Conservation (phyloP, 495 filamentous ascomycete species). For the Lepidopterella palustris region DNA sequence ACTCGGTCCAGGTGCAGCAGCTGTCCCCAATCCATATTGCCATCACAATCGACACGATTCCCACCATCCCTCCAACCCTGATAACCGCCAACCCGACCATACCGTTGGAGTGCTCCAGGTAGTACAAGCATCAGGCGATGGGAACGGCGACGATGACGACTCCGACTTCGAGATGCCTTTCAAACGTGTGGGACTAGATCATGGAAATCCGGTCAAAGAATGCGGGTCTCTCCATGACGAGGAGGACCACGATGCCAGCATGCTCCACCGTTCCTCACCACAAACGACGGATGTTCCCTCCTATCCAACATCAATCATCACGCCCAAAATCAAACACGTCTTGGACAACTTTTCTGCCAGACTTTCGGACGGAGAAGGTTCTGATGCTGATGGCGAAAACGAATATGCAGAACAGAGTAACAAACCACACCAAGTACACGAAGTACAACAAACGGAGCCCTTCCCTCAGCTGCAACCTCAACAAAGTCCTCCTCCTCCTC, state of each 20-base stretch:
- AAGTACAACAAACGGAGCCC: no score
- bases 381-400: background rate
- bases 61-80: background rate
- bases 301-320: background rate
- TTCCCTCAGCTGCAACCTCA: no score
- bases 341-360: background rate
- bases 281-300: background rate
- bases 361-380: background rate
- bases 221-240: background rate
- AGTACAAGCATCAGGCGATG: background rate
- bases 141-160: background rate
- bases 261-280: background rate
- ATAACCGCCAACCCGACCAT: background rate
- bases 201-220: background rate
- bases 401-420: no score
- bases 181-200: background rate
- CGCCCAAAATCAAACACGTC: background rate
- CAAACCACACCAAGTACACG: background rate
- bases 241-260: background rate
- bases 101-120: background rate
- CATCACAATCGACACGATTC: slow-evolving; percentile 3
- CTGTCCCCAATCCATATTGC: background rate
- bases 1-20: background rate
- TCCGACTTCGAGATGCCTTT: background rate
- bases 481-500: background rate